These are phyloP conservation scores for Skeletonema tropicum DNA, from an alignment of 108 stramenopile genomes.

Conservation along the genomic window DNA sequence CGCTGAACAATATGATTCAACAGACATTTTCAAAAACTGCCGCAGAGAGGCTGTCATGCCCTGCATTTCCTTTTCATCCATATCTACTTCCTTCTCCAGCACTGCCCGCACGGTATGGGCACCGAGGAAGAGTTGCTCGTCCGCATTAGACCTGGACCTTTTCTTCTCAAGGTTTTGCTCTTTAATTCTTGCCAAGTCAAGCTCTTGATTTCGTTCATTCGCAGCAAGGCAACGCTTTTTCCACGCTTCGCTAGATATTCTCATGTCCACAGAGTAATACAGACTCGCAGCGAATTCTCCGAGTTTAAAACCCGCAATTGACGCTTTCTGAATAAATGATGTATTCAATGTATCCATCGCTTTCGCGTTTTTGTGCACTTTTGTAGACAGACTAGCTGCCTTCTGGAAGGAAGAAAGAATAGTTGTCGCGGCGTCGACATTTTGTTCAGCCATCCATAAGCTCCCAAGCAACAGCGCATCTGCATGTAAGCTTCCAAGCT, in stretches of 20 bases:
- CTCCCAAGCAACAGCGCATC: conserved; percentile 66
- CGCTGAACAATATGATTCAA: conserved; percentile 63
- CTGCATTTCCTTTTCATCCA: conserved; percentile 51
- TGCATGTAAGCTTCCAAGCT: conserved; percentile 36
- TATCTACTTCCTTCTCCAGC: conserved; percentile 44
- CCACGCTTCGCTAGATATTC: conserved; percentile 72
- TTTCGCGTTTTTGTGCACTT: conserved; percentile 27
- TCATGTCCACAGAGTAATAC: conserved; percentile 52
- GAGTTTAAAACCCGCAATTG: conserved; percentile 53
- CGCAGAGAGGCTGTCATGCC: conserved; percentile 41
- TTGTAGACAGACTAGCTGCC: conserved; percentile 51
- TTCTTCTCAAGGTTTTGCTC: conserved; percentile 47
- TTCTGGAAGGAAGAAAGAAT: conserved; percentile 72
- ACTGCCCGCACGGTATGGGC: neutral
- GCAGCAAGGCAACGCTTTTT: conserved; percentile 52
- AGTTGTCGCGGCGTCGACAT: conserved; percentile 59
- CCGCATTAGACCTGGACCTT: conserved; percentile 13
- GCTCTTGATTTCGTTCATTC: conserved; percentile 50
- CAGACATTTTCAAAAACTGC: conserved; percentile 57
- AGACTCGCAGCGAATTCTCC: conserved; percentile 66
- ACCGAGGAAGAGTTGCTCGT: conserved; percentile 8
- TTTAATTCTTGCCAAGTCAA: conserved; percentile 34
- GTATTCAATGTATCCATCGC: neutral
- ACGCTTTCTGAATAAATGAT: conserved; percentile 33
- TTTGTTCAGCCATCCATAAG: conserved; percentile 75